Conservation (phyloP, 148 eudicot species). For the Dysphania ambrosioides region DNA sequence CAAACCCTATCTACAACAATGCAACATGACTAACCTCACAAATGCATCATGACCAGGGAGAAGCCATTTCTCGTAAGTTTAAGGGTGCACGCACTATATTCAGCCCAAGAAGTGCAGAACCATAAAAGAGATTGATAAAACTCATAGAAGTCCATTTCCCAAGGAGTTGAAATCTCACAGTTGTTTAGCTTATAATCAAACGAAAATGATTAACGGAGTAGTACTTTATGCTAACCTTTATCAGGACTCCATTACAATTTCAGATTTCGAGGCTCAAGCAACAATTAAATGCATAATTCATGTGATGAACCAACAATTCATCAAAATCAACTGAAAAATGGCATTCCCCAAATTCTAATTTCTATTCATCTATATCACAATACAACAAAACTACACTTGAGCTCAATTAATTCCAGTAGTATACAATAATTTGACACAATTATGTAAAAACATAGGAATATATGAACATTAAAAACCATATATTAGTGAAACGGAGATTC, state of each 20-base stretch:
- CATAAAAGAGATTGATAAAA: neutral
- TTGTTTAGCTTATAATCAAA: too few relatives aligned
- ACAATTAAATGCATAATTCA: neutral
- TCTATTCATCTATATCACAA: constrained; percentile 12
- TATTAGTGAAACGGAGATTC: neutral
- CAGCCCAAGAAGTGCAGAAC: too few relatives aligned
- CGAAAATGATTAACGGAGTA: too few relatives aligned
- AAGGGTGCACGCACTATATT: neutral
- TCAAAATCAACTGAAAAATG: too few relatives aligned
- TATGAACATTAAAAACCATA: constrained; percentile 3
- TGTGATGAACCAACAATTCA: constrained; percentile 7
- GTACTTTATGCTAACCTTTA: too few relatives aligned
- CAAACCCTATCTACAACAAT: too few relatives aligned
- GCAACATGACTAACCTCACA: too few relatives aligned
- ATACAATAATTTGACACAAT: neutral
- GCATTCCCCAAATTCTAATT: constrained; percentile 2
- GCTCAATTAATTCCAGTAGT: constrained; percentile 9
- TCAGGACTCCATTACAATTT: too few relatives aligned
- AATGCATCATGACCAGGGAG: neutral
- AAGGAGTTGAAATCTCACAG: neutral
- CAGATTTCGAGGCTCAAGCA: constrained; percentile 6
- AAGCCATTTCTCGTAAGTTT: neutral
- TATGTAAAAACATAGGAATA: neutral
- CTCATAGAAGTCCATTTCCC: neutral
- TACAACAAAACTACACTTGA: constrained; percentile 11